Base-by-base conservation (phyloP, 495 filamentous ascomycete species). In the Annulohypoxylon bovei region DNA sequence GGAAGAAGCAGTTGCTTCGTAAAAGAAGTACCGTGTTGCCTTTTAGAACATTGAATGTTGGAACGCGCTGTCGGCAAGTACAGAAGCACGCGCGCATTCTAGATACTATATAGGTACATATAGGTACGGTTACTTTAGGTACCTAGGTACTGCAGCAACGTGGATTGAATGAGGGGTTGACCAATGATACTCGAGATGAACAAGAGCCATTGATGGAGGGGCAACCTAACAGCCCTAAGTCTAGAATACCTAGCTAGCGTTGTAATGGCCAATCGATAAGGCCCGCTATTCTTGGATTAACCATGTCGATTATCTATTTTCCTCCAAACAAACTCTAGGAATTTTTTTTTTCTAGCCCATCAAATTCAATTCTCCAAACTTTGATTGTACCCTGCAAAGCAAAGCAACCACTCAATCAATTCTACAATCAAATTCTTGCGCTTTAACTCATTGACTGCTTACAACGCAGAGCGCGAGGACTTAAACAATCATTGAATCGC, bases 261-360 rank as follows among this genome's bases (percentile, higher is more conserved):
- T 9, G 46, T 54, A 46, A 11, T 27, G 9, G 6, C 42, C 46
- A 71, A 67, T 71, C 63, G 63, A 71, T 67, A 71, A 71, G 58
- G 8, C 23, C 44, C 35, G 35, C 35, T 67, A 52, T 46, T 50
- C 20, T 44, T 42, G 56, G 27, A 67, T 50, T 11, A 67, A 52
- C 62, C 58, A 58, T 62, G 62, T 65, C 61, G 47, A 61, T 65
- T 50, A 61, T 20, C 47, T 35, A 32, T 7, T 50, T 50, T 53
- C 33, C 37, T 60, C 60, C 50, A 63, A 58, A 40, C 42, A 44
- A 30, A 39, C 58, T 58, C 18, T 37, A 5, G 42, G 20, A 40
- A 40, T 54, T 62, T 68, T 62, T 68, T 68, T 68, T 56, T 42
- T 35, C n/a, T 66, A 16, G 22, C 23, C 59, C 49, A 63, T 62